These are phyloP conservation scores for Ceratobasidium sp. DNA, from an alignment of 1,284 basidiomycete species.

Conservation along the genomic window DNA sequence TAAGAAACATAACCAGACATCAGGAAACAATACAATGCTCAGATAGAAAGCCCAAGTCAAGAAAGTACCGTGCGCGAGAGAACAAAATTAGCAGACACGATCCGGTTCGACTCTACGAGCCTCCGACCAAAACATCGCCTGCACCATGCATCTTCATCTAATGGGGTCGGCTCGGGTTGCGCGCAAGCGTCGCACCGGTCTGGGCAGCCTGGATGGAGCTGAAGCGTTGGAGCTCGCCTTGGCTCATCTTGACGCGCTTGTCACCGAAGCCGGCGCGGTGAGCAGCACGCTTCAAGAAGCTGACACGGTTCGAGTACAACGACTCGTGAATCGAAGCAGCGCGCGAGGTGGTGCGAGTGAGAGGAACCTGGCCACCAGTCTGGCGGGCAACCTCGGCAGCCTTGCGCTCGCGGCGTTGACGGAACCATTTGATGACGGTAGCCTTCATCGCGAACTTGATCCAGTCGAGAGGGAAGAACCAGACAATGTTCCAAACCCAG, in stretches of 20 bases:
- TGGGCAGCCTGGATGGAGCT: slow-evolving; percentile 83
- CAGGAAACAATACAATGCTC: background rate
- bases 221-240: slow-evolving; percentile 80
- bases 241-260: slow-evolving; percentile 73
- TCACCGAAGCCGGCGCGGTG: slow-evolving; percentile 82
- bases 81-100: background rate
- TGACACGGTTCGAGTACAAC: slow-evolving; percentile 90
- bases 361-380: slow-evolving; percentile 70
- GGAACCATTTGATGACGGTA: slow-evolving; percentile 85
- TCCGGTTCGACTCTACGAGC: slow-evolving; percentile 2
- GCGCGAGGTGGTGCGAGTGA: slow-evolving; percentile 86
- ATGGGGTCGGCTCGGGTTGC: slow-evolving; percentile 49
- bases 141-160: slow-evolving; percentile 14
- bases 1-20: slow-evolving; percentile 8
- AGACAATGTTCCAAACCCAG: slow-evolving; percentile 95
- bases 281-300: slow-evolving; percentile 85
- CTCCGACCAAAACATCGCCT: slow-evolving; percentile 5
- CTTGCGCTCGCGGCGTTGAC: slow-evolving; percentile 67
- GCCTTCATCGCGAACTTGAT: slow-evolving; percentile 97
- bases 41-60: background rate
- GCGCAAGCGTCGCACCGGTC: slow-evolving; percentile 75
- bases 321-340: slow-evolving; percentile 92
- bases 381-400: slow-evolving; percentile 54
- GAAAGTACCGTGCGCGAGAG: background rate
- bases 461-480: slow-evolving; percentile 93